phyloP scores from a whole-genome alignment of 441 rosid genomes.

The Adansonia grandidieri region DNA sequence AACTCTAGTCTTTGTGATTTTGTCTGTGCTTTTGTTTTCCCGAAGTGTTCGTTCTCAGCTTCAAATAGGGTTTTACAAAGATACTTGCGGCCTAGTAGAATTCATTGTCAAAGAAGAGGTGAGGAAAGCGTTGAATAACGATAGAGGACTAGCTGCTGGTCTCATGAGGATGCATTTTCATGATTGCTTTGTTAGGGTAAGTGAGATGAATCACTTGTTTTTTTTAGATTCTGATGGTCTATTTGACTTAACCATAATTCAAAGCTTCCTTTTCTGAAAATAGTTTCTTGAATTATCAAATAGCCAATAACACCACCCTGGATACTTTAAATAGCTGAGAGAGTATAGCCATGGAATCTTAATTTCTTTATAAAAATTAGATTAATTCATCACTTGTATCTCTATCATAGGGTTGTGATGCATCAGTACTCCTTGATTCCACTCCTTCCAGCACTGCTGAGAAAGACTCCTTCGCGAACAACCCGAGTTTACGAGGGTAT shows the following conservation, averaged over 20 bases:
- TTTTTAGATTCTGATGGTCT: too few relatives aligned
- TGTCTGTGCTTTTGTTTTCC: constrained; percentile 17
- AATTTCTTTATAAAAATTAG: background rate
- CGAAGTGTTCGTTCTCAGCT: constrained; percentile 43
- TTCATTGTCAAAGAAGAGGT: constrained; percentile 46
- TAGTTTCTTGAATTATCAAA: too few relatives aligned
- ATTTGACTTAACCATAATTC: too few relatives aligned
- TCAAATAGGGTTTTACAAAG: constrained; percentile 46
- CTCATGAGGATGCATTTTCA: constrained; percentile 63
- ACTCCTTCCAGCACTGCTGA: constrained; percentile 52
- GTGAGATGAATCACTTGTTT: background rate
- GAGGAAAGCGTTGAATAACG: constrained; percentile 31
- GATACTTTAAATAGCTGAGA: background rate
- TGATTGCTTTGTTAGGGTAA: constrained; percentile 63
- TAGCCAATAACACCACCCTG: background rate
- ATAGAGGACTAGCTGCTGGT: constrained; percentile 52
- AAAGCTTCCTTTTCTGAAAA: too few relatives aligned
- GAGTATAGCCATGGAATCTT: background rate
- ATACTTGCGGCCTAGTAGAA: constrained; percentile 43
- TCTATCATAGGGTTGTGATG: constrained; percentile 54
- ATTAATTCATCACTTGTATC: background rate
- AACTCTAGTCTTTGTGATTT: background rate
- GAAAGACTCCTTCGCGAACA: constrained; percentile 50
- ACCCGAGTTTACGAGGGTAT: constrained; percentile 54
- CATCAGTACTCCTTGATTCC: constrained; percentile 51